Conservation (phyloP, 768 basidiomycete genomes). For the Scleroderma bovista region DNA sequence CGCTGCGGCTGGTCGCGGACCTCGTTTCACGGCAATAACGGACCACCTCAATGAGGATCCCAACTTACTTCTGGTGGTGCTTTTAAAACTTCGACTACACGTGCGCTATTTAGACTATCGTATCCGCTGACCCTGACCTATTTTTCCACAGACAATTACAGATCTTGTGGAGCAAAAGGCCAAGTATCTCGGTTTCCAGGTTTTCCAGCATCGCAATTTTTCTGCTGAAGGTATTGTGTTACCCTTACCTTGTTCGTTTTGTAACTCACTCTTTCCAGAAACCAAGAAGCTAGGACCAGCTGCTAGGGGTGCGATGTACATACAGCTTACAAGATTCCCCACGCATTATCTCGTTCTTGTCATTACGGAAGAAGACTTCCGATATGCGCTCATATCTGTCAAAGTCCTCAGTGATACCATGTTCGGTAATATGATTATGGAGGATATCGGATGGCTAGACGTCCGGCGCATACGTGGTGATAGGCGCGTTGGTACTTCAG, state of each 20-base stretch:
- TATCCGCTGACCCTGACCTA: neutral
- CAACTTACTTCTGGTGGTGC: constrained; percentile 45
- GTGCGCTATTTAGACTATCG: constrained; percentile 37
- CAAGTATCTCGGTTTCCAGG: constrained; percentile 77
- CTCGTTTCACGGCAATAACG: constrained; percentile 53
- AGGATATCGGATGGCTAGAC: constrained; percentile 78
- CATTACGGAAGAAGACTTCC: constrained; percentile 70
- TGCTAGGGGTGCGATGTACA: constrained; percentile 60
- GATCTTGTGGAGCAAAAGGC: constrained; percentile 83
- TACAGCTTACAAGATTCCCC: constrained; percentile 73
- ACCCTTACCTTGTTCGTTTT: neutral
- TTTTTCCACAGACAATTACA: constrained; percentile 65
- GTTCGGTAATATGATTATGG: constrained; percentile 59
- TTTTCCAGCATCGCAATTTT: constrained; percentile 66
- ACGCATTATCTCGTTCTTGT: constrained; percentile 82
- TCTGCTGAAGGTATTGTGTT: constrained; percentile 46
- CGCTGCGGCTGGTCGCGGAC: constrained; percentile 65
- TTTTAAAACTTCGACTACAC: constrained; percentile 54
- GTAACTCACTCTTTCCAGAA: constrained; percentile 40
- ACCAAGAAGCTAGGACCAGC: constrained; percentile 61
- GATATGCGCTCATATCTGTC: constrained; percentile 76
- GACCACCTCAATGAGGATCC: constrained; percentile 71
- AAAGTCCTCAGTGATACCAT: constrained; percentile 48
- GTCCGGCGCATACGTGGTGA: constrained; percentile 58
- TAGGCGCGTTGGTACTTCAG: constrained; percentile 16